These are phyloP conservation scores for Skeletonema menzelii DNA, from an alignment of 108 stramenopile species.

Conservation along the genomic window DNA sequence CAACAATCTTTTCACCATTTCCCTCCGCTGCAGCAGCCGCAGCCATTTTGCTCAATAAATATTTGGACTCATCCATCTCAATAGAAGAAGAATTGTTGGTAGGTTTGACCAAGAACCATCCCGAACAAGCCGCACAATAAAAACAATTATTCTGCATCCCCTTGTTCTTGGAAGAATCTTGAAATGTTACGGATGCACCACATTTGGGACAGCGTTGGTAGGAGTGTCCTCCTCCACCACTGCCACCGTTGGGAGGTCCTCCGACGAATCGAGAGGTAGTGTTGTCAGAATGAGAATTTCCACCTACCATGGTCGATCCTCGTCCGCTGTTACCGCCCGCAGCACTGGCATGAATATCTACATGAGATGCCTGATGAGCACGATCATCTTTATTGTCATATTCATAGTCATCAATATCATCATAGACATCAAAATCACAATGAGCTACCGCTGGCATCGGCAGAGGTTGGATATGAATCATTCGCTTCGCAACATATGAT, in stretches of 20 bases:
- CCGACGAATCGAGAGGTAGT: conserved; percentile 6
- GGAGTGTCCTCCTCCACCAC: conserved; percentile 40
- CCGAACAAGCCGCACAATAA: conserved; percentile 88
- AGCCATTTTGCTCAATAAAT: conserved; percentile 16
- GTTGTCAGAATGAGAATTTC: conserved; percentile 6
- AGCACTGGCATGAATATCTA: not conserved
- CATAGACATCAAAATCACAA: not conserved
- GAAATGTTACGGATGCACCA: conserved; percentile 71
- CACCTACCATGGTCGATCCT: not conserved
- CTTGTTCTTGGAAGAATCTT: conserved; percentile 14
- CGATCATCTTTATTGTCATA: conserved; percentile 17
- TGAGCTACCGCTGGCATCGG: conserved; percentile 42
- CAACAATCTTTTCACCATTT: conserved; percentile 11
- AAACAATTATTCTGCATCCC: conserved; percentile 68
- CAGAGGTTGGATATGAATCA: conserved; percentile 37
- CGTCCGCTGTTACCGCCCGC: not conserved
- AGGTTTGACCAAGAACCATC: conserved; percentile 70
- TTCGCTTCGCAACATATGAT: not conserved
- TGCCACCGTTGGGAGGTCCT: conserved; percentile 10
- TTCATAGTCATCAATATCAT: conserved; percentile 4
- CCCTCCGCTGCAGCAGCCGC: not conserved
- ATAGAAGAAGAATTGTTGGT: not conserved
- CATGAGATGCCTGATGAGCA: conserved; percentile 4
- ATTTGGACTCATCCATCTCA: conserved; percentile 11
- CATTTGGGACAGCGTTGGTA: conserved; percentile 79